Base-by-base conservation (phyloP, 352 stramenopile species). In the Globisporangium megalacanthum region DNA sequence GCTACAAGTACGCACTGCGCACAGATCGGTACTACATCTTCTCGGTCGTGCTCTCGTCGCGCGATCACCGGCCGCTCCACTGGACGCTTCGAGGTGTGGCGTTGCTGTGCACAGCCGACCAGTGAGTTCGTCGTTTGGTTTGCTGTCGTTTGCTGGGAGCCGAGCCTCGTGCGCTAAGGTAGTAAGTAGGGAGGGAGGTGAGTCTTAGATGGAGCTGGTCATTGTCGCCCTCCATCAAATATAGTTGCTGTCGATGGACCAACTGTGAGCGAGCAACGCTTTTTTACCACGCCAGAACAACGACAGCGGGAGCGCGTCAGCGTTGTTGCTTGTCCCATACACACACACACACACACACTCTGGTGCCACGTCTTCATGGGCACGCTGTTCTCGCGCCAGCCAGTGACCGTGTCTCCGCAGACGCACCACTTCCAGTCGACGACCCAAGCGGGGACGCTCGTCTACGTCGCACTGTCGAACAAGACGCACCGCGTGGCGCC, bases 21-120 rank as follows among this genome's bases (percentile, higher is more conserved):
- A 93, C 79, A 1, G 81, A 91, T 58, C 74, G 77, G 9, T 80
- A 89, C 64, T 86, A 86, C 50, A 86, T 93, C 70, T 88, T 90
- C 54, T 86, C 78, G 3, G 66, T 93, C 5, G 65, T 75, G 13
- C 70, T 93, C 33, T 81, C 81, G n/a, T 88, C 83, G 11, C 68
- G 81, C 60, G 83, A 90, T 42, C 79, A 89, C 57, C 79, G 81
- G 8, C 83, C 81, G 33, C 58, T 89, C 51, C 79, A 93, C 59
- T 93, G 83, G 83, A 88, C 75, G 14, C 62, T 93, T 17, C 77
- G 81, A 6, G 83, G 81, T 19, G 83, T 91, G 33, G 83, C 83
- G n/a, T 52, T 93, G 50, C 66, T 93, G 17, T 89, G 79, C 60
- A 73, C 73, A 1, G 76, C 72, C 0, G 76, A 86, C 36, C 72